Percentiles rank a stretch among this genome's conserved stretches.
Conservation (phyloP, 768 basidiomycete species). For the Trametes maxima region DNA sequence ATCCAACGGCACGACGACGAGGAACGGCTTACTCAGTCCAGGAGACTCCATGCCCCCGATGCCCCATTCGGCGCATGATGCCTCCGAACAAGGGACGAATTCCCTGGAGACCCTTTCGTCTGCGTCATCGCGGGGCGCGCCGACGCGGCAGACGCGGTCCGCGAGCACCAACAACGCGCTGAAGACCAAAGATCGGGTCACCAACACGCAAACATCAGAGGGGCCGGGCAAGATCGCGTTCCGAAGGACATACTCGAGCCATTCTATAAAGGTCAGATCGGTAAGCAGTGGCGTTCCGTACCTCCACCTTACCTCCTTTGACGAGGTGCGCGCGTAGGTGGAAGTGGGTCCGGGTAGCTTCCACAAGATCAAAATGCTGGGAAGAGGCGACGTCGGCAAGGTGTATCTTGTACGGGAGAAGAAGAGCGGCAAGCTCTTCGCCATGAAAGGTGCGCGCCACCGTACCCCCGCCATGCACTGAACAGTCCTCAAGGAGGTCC, state of each 20-base stretch:
- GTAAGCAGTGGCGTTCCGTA: slow-evolving; percentile 46
- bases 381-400: slow-evolving; percentile 97
- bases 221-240: slow-evolving; percentile 73
- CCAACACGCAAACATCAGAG: slow-evolving; percentile 44
- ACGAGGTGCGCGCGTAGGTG: slow-evolving; percentile 50
- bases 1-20: slow-evolving; percentile 57
- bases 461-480: slow-evolving; percentile 34
- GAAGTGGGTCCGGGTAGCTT: slow-evolving; percentile 95
- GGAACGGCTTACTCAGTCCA: slow-evolving; percentile 79
- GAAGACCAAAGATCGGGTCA: slow-evolving; percentile 47
- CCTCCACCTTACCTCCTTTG: slow-evolving; percentile 8
- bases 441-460: slow-evolving; percentile 89
- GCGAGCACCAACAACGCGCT: slow-evolving; percentile 35
- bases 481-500: slow-evolving; percentile 28
- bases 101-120: slow-evolving; percentile 82
- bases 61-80: slow-evolving; percentile 46
- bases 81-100: slow-evolving; percentile 63
- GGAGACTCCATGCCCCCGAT: slow-evolving; percentile 60
- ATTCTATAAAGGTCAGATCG: slow-evolving; percentile 92
- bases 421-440: slow-evolving; percentile 93
- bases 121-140: slow-evolving; percentile 63
- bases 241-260: slow-evolving; percentile 93
- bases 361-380: slow-evolving; percentile 96
- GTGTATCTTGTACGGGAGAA: slow-evolving; percentile 99
- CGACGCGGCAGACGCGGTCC: slow-evolving; percentile 43